Percentiles rank a stretch among this genome's conserved stretches.
phyloP scores from a whole-genome alignment of 495 filamentous ascomycete genomes.

The Cetradonia linearis region DNA sequence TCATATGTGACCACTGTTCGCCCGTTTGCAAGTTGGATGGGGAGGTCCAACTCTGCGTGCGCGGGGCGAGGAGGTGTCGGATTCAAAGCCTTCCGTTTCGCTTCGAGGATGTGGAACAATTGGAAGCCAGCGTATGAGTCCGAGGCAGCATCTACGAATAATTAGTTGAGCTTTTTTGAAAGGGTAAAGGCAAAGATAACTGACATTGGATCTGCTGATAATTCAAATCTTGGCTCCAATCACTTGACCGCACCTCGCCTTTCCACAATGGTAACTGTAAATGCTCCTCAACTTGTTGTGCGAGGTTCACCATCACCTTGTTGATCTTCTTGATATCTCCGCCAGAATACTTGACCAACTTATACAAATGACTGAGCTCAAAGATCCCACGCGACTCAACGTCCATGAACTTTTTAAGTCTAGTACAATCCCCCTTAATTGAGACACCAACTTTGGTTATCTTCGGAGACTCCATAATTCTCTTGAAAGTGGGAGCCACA shows the following conservation, averaged over 20 bases:
- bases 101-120: slow-evolving; percentile 59
- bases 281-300: slow-evolving; percentile 57
- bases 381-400: slow-evolving; percentile 57
- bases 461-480: slow-evolving; percentile 57
- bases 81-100: slow-evolving; percentile 50
- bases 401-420: slow-evolving; percentile 54
- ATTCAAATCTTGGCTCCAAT: slow-evolving; percentile 56
- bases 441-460: slow-evolving; percentile 71
- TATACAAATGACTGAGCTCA: slow-evolving; percentile 73
- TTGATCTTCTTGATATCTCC: slow-evolving; percentile 47
- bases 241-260: slow-evolving; percentile 53
- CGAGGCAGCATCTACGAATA: slow-evolving; percentile 57
- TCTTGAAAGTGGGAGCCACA: slow-evolving; percentile 57
- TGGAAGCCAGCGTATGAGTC: slow-evolving; percentile 75
- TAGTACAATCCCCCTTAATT: slow-evolving; percentile 61
- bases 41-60: slow-evolving; percentile 52
- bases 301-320: slow-evolving; percentile 54
- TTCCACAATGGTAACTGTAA: slow-evolving; percentile 71
- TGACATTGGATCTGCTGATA: slow-evolving; percentile 64
- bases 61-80: slow-evolving; percentile 61
- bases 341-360: slow-evolving; percentile 53
- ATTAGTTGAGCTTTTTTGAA: slow-evolving; percentile 12
- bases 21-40: slow-evolving; percentile 43
- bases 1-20: slow-evolving; percentile 28
- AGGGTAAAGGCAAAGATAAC: slow-evolving; percentile 21